Base-by-base conservation (phyloP, 371 early-diverging fungal species). In the Circinella minor region DNA sequence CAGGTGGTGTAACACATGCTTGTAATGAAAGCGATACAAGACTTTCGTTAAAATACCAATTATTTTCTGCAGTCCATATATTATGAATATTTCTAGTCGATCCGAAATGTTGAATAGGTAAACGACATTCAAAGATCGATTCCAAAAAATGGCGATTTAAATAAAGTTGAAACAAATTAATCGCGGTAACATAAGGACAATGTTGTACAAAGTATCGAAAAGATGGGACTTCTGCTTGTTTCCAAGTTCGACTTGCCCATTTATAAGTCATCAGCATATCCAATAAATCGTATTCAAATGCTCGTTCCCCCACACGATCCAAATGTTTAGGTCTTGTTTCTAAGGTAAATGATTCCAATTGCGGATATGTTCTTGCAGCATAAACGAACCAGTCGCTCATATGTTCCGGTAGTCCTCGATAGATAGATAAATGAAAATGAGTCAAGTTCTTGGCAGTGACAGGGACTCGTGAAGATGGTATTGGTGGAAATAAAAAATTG, bases 301-400 rank as follows among this genome's bases (percentile, higher is more conserved):
- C 36, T n/a, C 68, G 20, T 49, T 61, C 61, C 5, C 68, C 68
- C 1, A 61, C 60, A 18, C 68, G 68, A 61, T 37, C 47, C 3
- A 39, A 34, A 14, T 68, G 47, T 47, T 49, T 39, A 4, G 68
- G 68, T 14, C 61, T 11, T n/a, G 49, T 51, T 20, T 68, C 68
- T 2, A 68, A 60, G 2, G 51, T n/a, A 39, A 68, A 51, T 0
- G 47, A 38, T 38, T 61, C 36, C 27, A 68, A 27, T 8, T 68
- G 4, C 0, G 68, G 68, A 37, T 68, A 68, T 13, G 46, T 68
- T n/a, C 61, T 60, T n/a, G 48, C 60, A 37, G 68, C 68, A 68
- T 68, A 68, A 8, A 61, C 61, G 46, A 68, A 68, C 68, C 68
- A 68, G 61, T 68, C 68, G 51, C 57, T 38, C 60, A 68, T 61